Percentiles rank a stretch among this genome's conserved stretches.
Evolutionary conservation across 1,139 yeast species (phyloP).

Genomic region (Hansenula lynferdii): DNA sequence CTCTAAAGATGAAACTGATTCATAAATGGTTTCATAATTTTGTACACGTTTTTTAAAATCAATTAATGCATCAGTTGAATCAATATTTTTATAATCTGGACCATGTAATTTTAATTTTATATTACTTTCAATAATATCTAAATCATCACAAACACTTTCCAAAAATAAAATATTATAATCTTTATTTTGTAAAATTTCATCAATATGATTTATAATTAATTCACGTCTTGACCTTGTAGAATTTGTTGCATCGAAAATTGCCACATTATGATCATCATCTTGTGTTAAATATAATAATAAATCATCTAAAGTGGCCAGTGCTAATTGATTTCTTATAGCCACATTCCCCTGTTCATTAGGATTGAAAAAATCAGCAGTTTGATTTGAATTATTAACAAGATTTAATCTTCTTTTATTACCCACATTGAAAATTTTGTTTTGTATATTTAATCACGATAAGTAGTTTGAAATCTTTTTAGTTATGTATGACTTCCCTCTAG

Average conservation of each 20-base stretch:
- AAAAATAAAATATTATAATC: slow-evolving; percentile 69
- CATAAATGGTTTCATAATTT: slow-evolving; percentile 78
- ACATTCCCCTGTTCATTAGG: slow-evolving; percentile 62
- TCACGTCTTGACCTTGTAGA: slow-evolving; percentile 69
- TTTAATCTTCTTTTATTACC: too few species aligned
- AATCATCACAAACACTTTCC: slow-evolving; percentile 75
- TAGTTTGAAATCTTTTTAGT: slow-evolving; percentile 76
- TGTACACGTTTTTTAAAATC: slow-evolving; percentile 72
- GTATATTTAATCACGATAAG: slow-evolving; percentile 80
- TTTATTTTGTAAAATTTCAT: too few species aligned
- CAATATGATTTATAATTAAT: slow-evolving; percentile 41
- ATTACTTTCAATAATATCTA: slow-evolving; percentile 63
- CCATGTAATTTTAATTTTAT: slow-evolving; percentile 75
- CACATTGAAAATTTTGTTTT: slow-evolving; percentile 74
- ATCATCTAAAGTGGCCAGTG: slow-evolving; percentile 77
- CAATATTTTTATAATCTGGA: slow-evolving; percentile 76
- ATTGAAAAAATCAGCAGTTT: slow-evolving; percentile 50
- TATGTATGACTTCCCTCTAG: slow-evolving; percentile 82
- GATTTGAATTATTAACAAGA: too few species aligned
- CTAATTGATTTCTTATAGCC: slow-evolving; percentile 76
- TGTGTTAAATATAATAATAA: slow-evolving; percentile 62
- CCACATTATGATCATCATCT: slow-evolving; percentile 72
- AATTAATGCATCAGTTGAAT: slow-evolving; percentile 60
- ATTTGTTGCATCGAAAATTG: slow-evolving; percentile 85
- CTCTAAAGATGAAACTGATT: slow-evolving; percentile 66